Conservation (phyloP, 768 basidiomycete genomes). For the Tricholoma sp. region DNA sequence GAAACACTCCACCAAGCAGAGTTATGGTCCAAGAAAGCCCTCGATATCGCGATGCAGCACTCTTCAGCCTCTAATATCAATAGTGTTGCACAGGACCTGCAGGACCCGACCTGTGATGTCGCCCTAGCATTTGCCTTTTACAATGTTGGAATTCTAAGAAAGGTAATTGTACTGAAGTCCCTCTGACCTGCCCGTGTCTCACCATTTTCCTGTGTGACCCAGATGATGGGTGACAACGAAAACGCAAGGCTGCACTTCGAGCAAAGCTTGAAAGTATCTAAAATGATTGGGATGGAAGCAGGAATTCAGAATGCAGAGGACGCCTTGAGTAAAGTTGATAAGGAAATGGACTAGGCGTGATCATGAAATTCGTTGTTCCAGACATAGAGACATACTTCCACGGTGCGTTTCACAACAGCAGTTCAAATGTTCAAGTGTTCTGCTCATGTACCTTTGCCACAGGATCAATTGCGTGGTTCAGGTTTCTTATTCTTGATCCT, state of each 20-base stretch:
- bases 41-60: slow-evolving; percentile 25
- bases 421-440: too few species aligned
- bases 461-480: too few species aligned
- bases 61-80: slow-evolving; percentile 11
- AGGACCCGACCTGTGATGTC: slow-evolving; percentile 42
- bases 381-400: too few species aligned
- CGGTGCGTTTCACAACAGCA: too few species aligned
- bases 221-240: slow-evolving; percentile 36
- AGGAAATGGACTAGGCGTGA: background rate
- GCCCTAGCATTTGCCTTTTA: slow-evolving; percentile 54
- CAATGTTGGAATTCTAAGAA: slow-evolving; percentile 53
- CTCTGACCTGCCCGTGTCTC: background rate
- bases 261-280: slow-evolving; percentile 32
- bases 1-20: slow-evolving; percentile 46
- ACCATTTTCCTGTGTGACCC: background rate
- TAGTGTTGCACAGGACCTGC: slow-evolving; percentile 14
- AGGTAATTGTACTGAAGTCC: slow-evolving; percentile 27
- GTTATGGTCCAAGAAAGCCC: slow-evolving; percentile 53
- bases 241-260: slow-evolving; percentile 28
- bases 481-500: too few species aligned
- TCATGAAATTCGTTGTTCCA: too few species aligned
- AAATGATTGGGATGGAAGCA: slow-evolving; percentile 29
- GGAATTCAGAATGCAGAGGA: slow-evolving; percentile 26
- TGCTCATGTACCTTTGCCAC: too few species aligned
- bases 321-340: slow-evolving; percentile 18